These are phyloP conservation scores for Micractinium conductrix DNA, from an alignment of 139 green algal species.

Conservation along the genomic window DNA sequence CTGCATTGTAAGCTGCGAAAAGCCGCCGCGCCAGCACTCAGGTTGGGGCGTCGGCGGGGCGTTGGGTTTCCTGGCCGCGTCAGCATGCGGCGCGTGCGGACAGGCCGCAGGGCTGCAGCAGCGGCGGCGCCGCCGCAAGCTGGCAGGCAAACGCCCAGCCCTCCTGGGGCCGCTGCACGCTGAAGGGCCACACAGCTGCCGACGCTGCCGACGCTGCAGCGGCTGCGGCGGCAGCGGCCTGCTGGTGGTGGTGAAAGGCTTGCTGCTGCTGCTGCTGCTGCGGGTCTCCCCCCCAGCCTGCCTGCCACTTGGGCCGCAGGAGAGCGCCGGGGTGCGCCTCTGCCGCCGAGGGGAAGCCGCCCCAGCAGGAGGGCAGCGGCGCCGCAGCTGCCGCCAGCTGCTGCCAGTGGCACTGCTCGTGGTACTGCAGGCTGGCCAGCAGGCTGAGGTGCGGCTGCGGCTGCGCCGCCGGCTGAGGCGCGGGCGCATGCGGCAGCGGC, in stretches of 20 bases:
- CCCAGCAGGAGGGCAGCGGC: neutral
- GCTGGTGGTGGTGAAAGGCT: neutral
- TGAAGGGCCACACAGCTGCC: neutral
- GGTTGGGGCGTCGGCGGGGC: too few relatives aligned
- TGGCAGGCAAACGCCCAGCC: neutral
- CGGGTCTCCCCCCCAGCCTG: neutral
- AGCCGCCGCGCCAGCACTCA: too few relatives aligned
- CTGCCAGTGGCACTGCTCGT: slow-evolving; percentile 15
- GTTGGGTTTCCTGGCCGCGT: too few relatives aligned
- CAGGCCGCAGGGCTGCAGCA: neutral
- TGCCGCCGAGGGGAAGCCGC: neutral
- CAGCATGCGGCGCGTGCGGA: too few relatives aligned
- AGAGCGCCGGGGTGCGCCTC: neutral
- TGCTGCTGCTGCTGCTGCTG: neutral
- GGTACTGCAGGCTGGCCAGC: slow-evolving; percentile 14
- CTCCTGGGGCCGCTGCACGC: neutral
- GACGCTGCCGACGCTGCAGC: neutral
- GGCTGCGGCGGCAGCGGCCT: neutral
- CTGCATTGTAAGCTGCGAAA: too few relatives aligned
- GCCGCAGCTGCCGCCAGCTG: neutral
- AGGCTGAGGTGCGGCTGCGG: too few relatives aligned
- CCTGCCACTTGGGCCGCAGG: neutral
- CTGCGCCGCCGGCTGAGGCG: too few relatives aligned
- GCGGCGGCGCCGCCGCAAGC: neutral
- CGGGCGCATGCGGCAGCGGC: too few relatives aligned